A percentile compares a stretch with the other conserved stretches of the same genome.
Conservation (phyloP, 202 grass and related monocot species). For the Hordeum pubiflorum region DNA sequence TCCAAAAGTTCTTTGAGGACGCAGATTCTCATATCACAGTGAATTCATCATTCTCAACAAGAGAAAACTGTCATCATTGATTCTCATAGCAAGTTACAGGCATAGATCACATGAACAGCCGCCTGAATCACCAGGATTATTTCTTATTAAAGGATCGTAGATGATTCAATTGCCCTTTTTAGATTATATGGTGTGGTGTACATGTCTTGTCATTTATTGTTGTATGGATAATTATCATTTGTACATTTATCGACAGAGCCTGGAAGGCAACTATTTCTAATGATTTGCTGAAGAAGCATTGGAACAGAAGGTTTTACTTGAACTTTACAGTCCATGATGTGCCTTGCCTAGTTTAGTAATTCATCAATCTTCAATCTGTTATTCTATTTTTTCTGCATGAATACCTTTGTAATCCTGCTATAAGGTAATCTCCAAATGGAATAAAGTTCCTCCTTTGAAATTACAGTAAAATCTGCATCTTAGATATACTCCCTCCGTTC, state of each 20-base stretch:
- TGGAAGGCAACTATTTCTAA: background rate
- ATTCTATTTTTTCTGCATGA: background rate
- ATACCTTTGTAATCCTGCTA: background rate
- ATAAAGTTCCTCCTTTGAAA: background rate
- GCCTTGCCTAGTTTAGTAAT: background rate
- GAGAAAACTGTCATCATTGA: background rate
- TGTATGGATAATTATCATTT: conserved; percentile 11
- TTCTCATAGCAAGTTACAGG: background rate
- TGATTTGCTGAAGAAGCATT: background rate
- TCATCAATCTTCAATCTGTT: background rate
- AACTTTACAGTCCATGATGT: background rate
- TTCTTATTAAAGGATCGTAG: background rate
- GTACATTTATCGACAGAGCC: background rate
- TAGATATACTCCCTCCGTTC: background rate
- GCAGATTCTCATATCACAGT: background rate
- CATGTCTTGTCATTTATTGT: background rate
- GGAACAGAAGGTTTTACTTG: background rate
- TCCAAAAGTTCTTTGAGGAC: conserved; percentile 9
- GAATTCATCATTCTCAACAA: background rate
- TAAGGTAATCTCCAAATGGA: background rate
- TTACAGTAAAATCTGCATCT: background rate
- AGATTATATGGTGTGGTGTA: conserved; percentile 7
- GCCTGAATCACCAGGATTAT: background rate
- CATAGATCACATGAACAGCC: background rate
- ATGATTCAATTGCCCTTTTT: background rate